These are phyloP conservation scores for Ceratocystis cubensis DNA, from an alignment of 2,329 filamentous ascomycete species.

Conservation along the genomic window DNA sequence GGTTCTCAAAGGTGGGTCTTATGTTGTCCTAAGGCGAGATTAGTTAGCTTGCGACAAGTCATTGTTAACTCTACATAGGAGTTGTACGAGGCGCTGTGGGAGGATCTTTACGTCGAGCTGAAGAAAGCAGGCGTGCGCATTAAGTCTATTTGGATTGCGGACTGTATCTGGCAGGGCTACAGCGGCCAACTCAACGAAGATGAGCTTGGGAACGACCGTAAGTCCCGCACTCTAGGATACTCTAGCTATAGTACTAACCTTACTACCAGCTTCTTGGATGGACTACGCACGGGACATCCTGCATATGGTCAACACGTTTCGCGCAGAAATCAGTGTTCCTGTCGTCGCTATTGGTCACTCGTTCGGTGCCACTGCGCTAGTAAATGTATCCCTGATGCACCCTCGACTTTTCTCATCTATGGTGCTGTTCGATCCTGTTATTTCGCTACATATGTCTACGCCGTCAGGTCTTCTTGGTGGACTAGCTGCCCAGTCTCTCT, in stretches of 20 bases:
- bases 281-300: slow-evolving; percentile 77
- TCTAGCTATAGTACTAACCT: background rate
- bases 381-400: slow-evolving; percentile 60
- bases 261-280: slow-evolving; percentile 61
- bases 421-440: slow-evolving; percentile 74
- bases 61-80: slow-evolving; percentile 42
- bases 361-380: slow-evolving; percentile 66
- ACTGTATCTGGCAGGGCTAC: slow-evolving; percentile 72
- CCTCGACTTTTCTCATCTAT: slow-evolving; percentile 66
- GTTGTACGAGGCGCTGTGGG: slow-evolving; percentile 85
- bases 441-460: slow-evolving; percentile 37
- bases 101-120: slow-evolving; percentile 55
- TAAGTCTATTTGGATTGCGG: slow-evolving; percentile 76
- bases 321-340: slow-evolving; percentile 52
- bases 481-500: slow-evolving; percentile 49
- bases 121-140: slow-evolving; percentile 51
- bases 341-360: slow-evolving; percentile 80
- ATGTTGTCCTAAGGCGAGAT: background rate
- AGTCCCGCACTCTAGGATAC: slow-evolving; percentile 26
- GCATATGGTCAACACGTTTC: slow-evolving; percentile 74
- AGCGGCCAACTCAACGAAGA: slow-evolving; percentile 67
- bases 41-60: background rate
- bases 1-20: slow-evolving; percentile 63
- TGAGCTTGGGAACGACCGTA: slow-evolving; percentile 72
- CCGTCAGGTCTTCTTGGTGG: slow-evolving; percentile 18